Conservation (phyloP, 352 stramenopile genomes). For the Globisporangium cylindrosporum region DNA sequence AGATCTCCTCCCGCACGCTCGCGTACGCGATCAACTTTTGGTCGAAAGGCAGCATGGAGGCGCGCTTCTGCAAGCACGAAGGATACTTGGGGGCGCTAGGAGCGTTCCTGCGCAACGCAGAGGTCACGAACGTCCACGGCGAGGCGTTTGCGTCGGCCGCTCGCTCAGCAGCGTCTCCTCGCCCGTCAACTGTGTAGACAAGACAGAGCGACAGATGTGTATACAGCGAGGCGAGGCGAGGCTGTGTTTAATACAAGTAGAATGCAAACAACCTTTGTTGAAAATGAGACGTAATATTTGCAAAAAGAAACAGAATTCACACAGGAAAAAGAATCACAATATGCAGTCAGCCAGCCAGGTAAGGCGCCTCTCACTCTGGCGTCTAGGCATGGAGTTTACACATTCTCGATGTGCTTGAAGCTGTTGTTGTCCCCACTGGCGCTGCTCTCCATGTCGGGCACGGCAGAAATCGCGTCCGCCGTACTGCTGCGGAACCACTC, state of each 20-base stretch:
- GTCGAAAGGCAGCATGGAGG: slow-evolving; percentile 92
- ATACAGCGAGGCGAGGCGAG: background rate
- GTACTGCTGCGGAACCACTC: slow-evolving; percentile 70
- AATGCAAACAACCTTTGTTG: background rate
- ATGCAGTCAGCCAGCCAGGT: background rate
- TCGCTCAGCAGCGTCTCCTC: slow-evolving; percentile 20
- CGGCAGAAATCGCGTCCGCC: slow-evolving; percentile 19
- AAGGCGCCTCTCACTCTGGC: background rate
- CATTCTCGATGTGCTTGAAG: slow-evolving; percentile 79
- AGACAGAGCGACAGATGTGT: background rate
- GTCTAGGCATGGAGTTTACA: slow-evolving; percentile 19
- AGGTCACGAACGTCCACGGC: slow-evolving; percentile 66
- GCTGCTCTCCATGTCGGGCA: slow-evolving; percentile 31
- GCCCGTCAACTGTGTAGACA: slow-evolving; percentile 1
- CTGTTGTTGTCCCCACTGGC: slow-evolving; percentile 15
- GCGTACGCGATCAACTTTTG: slow-evolving; percentile 98
- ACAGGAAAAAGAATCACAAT: background rate
- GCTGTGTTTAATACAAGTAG: background rate
- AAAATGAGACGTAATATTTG: slow-evolving; percentile 8
- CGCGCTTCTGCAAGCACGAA: slow-evolving; percentile 95
- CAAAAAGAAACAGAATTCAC: slow-evolving; percentile 5
- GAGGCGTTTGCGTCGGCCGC: slow-evolving; percentile 56
- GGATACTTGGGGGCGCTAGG: slow-evolving; percentile 98
- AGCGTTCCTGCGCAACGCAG: slow-evolving; percentile 92
- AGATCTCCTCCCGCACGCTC: slow-evolving; percentile 91